A percentile compares a stretch with the other conserved stretches of the same genome.
These are phyloP conservation scores for Vittaforma corneae DNA, from an alignment of 371 early-diverging fungal species.

Conservation along the genomic window DNA sequence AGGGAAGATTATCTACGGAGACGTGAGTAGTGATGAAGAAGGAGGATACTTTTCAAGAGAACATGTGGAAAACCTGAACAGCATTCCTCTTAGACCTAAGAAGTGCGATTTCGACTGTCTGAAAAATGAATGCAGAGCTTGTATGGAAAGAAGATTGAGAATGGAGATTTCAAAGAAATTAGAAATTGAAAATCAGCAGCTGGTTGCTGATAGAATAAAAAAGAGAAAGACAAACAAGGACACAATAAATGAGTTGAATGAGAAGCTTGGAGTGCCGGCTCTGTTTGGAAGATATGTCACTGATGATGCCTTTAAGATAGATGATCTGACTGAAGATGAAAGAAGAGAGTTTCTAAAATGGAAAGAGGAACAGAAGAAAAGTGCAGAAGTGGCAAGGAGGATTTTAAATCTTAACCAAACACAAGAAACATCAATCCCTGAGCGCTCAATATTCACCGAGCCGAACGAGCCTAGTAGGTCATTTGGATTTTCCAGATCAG, in stretches of 20 bases:
- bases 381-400: neutral
- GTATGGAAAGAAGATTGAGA: constrained; percentile 27
- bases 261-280: constrained; percentile 24
- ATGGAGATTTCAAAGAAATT: constrained; percentile 17
- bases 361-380: neutral
- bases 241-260: constrained; percentile 11
- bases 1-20: constrained; percentile 16
- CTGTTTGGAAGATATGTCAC: constrained; percentile 14
- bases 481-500: too few relatives aligned
- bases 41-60: constrained; percentile 22
- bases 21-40: constrained; percentile 29
- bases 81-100: neutral
- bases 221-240: constrained; percentile 15
- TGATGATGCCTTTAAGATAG: constrained; percentile 34
- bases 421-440: too few relatives aligned
- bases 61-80: constrained; percentile 13
- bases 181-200: constrained; percentile 14
- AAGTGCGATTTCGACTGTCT: constrained; percentile 28
- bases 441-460: too few relatives aligned
- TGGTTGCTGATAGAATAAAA: constrained; percentile 7
- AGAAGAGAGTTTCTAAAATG: constrained; percentile 3
- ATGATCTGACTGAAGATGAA: constrained; percentile 29
- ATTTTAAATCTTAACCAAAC: neutral
- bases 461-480: too few relatives aligned
- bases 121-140: constrained; percentile 8